A percentile compares a stretch with the other conserved stretches of the same genome.
phyloP scores from a whole-genome alignment of 2,329 filamentous ascomycete species.

The Setomelanomma holmii region DNA sequence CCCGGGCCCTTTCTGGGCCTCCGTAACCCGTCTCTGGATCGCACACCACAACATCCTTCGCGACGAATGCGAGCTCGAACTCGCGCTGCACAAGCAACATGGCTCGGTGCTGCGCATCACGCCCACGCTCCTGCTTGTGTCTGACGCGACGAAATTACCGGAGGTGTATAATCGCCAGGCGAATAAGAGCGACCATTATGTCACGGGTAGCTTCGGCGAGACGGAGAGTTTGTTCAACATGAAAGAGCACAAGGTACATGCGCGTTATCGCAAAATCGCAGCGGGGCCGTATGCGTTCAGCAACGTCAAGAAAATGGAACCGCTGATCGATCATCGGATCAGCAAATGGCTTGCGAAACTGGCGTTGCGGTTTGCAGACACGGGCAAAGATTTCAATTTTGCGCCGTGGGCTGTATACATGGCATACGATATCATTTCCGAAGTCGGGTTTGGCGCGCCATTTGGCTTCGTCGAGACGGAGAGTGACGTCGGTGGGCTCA shows the following conservation, averaged over 20 bases:
- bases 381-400: slow-evolving; percentile 60
- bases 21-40: slow-evolving; percentile 61
- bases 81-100: slow-evolving; percentile 57
- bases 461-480: slow-evolving; percentile 64
- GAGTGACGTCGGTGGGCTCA: slow-evolving; percentile 61
- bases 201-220: slow-evolving; percentile 64
- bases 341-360: slow-evolving; percentile 60
- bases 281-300: slow-evolving; percentile 63
- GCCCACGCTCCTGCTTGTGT: slow-evolving; percentile 61
- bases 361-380: slow-evolving; percentile 53
- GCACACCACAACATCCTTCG: slow-evolving; percentile 59
- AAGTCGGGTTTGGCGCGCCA: slow-evolving; percentile 63
- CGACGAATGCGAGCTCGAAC: slow-evolving; percentile 54
- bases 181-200: slow-evolving; percentile 66
- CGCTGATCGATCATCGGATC: slow-evolving; percentile 61
- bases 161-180: slow-evolving; percentile 63
- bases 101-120: slow-evolving; percentile 39
- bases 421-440: slow-evolving; percentile 65
- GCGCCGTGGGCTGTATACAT: slow-evolving; percentile 59
- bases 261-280: slow-evolving; percentile 61
- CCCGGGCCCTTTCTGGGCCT: slow-evolving; percentile 63
- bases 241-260: slow-evolving; percentile 60
- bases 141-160: slow-evolving; percentile 63
- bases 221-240: slow-evolving; percentile 66
- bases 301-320: slow-evolving; percentile 67